phyloP scores from a whole-genome alignment of 139 green algal genomes.

The Chlorella sp. region DNA sequence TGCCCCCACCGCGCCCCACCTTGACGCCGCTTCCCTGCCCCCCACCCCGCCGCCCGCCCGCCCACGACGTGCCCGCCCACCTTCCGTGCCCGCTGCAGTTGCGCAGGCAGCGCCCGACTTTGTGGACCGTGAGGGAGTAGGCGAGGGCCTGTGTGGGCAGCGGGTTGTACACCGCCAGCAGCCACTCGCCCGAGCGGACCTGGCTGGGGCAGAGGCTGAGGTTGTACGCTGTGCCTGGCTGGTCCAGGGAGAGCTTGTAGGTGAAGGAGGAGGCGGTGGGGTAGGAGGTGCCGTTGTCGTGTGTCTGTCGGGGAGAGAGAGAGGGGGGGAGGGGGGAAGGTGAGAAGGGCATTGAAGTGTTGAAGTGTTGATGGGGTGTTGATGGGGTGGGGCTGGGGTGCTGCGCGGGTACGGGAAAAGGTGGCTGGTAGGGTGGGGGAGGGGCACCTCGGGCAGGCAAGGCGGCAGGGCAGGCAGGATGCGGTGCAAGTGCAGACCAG shows the following conservation, averaged over 20 bases:
- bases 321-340: background rate
- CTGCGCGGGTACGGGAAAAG: background rate
- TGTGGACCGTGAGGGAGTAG: constrained; percentile 54
- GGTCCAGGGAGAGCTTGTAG: constrained; percentile 48
- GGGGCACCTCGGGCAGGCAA: too few relatives aligned
- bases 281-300: constrained; percentile 6
- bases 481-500: too few relatives aligned
- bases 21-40: background rate
- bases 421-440: background rate
- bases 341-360: too few relatives aligned
- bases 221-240: constrained; percentile 28
- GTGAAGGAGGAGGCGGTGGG: constrained; percentile 44
- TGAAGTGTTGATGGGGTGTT: too few relatives aligned
- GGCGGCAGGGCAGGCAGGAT: too few relatives aligned
- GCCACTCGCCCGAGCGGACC: constrained; percentile 38
- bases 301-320: background rate
- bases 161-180: constrained; percentile 62
- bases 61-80: background rate
- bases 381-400: too few relatives aligned
- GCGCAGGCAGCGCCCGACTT: constrained; percentile 56
- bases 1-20: background rate
- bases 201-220: constrained; percentile 52
- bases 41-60: background rate
- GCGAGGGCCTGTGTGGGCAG: constrained; percentile 49
- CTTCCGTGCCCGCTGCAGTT: constrained; percentile 61